Evolutionary conservation across 2,329 filamentous ascomycete species (phyloP).

Genomic region (Drechslerella stenobrocha): DNA sequence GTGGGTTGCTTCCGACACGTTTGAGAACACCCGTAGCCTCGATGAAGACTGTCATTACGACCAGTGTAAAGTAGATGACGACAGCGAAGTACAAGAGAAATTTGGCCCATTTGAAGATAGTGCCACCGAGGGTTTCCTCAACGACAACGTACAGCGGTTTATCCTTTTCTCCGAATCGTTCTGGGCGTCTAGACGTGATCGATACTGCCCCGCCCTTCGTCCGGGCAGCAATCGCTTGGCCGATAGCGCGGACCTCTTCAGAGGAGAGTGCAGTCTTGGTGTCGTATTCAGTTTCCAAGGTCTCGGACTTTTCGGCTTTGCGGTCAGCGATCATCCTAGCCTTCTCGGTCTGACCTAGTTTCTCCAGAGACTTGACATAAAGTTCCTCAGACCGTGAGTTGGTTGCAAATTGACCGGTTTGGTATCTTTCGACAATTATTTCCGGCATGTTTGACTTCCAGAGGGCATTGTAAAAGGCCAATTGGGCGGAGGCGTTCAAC

Average conservation of each 20-base stretch:
- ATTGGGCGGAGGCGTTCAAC: constrained; percentile 81
- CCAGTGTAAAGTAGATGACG: constrained; percentile 75
- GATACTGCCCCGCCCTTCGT: constrained; percentile 69
- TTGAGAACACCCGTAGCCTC: constrained; percentile 79
- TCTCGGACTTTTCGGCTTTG: constrained; percentile 55
- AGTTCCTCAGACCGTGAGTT: constrained; percentile 76
- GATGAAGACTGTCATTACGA: constrained; percentile 77
- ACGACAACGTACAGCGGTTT: constrained; percentile 94
- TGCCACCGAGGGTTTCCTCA: constrained; percentile 78
- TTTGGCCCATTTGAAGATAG: constrained; percentile 88
- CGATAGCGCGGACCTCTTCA: constrained; percentile 70
- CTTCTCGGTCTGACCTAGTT: constrained; percentile 54
- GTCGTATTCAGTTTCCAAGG: constrained; percentile 57
- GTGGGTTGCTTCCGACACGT: constrained; percentile 71
- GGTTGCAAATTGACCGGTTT: constrained; percentile 79
- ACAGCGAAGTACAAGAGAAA: constrained; percentile 79
- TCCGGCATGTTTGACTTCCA: constrained; percentile 90
- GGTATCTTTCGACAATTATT: constrained; percentile 86
- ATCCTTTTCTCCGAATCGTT: constrained; percentile 69
- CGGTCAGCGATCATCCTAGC: constrained; percentile 53
- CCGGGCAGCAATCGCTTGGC: constrained; percentile 77
- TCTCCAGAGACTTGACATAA: constrained; percentile 72
- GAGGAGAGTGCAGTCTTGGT: constrained; percentile 58
- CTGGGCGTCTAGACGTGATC: constrained; percentile 57
- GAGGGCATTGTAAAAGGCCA: constrained; percentile 89